Base-by-base conservation (phyloP, 1,284 basidiomycete species). In the Gomphus sp. region DNA sequence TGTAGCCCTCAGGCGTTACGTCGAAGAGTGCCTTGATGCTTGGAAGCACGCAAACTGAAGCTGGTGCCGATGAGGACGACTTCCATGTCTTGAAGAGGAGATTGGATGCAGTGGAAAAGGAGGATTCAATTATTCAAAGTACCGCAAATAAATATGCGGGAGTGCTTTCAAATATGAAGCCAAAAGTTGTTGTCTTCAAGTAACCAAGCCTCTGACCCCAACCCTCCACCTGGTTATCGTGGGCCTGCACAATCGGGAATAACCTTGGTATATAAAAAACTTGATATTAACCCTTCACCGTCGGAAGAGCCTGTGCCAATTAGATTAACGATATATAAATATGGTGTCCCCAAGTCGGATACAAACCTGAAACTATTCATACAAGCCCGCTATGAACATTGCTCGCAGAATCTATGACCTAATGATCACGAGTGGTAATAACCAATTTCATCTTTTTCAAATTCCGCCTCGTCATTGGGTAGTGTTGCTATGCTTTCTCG, bases 51-150 rank as follows among this genome's bases (percentile, higher is more conserved):
- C 80, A 80, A 3, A 68, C 68, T 43, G 78, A 76, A 47, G 82
- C 80, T 0, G 91, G 92, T 11, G 87, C 93, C 1, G 93, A 96
- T 68, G 93, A 97, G 72, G 93, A 96, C 68, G 93, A 96, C 68
- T 96, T 95, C 73, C 93, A 94, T 71, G 78, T 77, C 6, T 79
- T 91, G 67, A 85, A 85, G 65, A 79, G 90, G 48, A 79, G 75
- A 62, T 80, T 76, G 54, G 74, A 71, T 8, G 80, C 85, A 61
- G 74, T 91, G 1, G 83, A 87, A 48, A 74, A 72, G 47, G 80
- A 82, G 43, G 83, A 85, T 22, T 47, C 43, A 11, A 31, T 59
- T 43, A 16, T 55, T 3, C 50, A 55, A 54, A 55, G 53, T n/a
- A 8, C 41, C 12, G 52, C 33, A 14, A 28, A 37, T 25, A 28